Evolutionary conservation across 805 yeast genomes (phyloP).

Genomic region (Pichia gijzeniarum): DNA sequence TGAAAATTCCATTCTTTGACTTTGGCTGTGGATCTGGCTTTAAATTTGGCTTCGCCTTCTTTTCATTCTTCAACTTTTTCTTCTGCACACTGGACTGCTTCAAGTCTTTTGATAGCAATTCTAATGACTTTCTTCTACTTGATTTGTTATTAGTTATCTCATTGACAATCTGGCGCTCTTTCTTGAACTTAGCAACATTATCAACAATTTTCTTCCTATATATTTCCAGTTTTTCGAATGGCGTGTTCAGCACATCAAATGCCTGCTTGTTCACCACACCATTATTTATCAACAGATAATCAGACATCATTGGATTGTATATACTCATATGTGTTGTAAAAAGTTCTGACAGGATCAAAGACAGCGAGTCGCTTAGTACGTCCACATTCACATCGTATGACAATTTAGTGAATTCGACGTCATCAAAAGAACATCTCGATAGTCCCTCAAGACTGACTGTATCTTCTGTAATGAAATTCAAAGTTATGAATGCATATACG

Average conservation of each 20-base stretch:
- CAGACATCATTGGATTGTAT: conserved; percentile 28
- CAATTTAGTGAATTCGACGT: conserved; percentile 7
- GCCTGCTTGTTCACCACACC: conserved; percentile 17
- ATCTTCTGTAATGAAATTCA: conserved; percentile 19
- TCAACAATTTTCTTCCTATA: conserved; percentile 7
- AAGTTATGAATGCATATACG: conserved; percentile 21
- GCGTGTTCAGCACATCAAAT: background rate
- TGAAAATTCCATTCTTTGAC: conserved; percentile 4
- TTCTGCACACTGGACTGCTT: no score
- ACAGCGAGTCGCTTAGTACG: conserved; percentile 32
- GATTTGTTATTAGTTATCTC: conserved; percentile 9
- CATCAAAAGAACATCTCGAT: conserved; percentile 19
- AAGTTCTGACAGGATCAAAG: conserved; percentile 34
- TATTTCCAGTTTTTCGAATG: background rate
- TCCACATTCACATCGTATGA: conserved; percentile 24
- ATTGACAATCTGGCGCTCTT: conserved; percentile 12
- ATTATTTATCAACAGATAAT: conserved; percentile 28
- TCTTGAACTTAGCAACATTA: conserved; percentile 7
- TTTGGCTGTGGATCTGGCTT: no score
- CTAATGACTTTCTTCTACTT: conserved; percentile 19
- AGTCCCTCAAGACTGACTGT: conserved; percentile 24
- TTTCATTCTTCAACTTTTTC: background rate
- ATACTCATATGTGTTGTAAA: conserved; percentile 31
- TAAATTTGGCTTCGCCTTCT: background rate
- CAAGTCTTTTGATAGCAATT: conserved; percentile 14